Evolutionary conservation across 1,284 basidiomycete species (phyloP).

Genomic region (Irpex lacteus): DNA sequence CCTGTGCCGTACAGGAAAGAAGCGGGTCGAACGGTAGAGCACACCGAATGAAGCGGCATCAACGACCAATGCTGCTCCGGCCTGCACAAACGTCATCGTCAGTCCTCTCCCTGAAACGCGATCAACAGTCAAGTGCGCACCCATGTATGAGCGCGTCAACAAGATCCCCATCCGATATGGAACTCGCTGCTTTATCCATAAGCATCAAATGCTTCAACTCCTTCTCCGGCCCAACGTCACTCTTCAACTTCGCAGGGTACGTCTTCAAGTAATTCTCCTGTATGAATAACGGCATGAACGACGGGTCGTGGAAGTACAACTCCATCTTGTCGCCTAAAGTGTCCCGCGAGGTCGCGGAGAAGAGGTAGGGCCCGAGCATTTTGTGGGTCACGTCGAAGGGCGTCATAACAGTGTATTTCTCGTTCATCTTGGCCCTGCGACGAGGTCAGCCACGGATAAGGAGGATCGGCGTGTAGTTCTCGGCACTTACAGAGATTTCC

Average conservation of each 20-base stretch:
- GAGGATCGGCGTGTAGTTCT: not conserved
- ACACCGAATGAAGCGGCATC: constrained; percentile 92
- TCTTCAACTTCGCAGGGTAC: constrained; percentile 61
- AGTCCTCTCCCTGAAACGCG: no score
- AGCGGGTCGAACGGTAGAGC: constrained; percentile 85
- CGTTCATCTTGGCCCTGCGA: constrained; percentile 73
- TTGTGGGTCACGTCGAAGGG: constrained; percentile 88
- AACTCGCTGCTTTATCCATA: constrained; percentile 86
- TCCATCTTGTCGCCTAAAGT: constrained; percentile 93
- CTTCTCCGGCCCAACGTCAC: constrained; percentile 62
- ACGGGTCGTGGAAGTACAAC: constrained; percentile 94
- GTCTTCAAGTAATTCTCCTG: constrained; percentile 95
- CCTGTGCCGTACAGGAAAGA: constrained; percentile 77
- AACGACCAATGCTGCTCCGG: constrained; percentile 95
- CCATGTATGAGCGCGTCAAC: constrained; percentile 94
- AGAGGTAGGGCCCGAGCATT: constrained; percentile 87
- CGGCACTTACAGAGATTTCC: constrained; percentile 76
- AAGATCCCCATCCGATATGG: constrained; percentile 95
- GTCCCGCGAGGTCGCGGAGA: constrained; percentile 78
- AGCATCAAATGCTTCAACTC: constrained; percentile 73
- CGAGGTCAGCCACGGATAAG: constrained; percentile 7
- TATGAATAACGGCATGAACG: constrained; percentile 92
- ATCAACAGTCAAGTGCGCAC: constrained; percentile 34
- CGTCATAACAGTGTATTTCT: constrained; percentile 89
- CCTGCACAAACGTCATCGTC: constrained; percentile 36